Evolutionary conservation across 306 rosid genomes (phyloP), one percentile per base, ranked within the genome.

Genomic region (Lathyrus sativus): DNA sequence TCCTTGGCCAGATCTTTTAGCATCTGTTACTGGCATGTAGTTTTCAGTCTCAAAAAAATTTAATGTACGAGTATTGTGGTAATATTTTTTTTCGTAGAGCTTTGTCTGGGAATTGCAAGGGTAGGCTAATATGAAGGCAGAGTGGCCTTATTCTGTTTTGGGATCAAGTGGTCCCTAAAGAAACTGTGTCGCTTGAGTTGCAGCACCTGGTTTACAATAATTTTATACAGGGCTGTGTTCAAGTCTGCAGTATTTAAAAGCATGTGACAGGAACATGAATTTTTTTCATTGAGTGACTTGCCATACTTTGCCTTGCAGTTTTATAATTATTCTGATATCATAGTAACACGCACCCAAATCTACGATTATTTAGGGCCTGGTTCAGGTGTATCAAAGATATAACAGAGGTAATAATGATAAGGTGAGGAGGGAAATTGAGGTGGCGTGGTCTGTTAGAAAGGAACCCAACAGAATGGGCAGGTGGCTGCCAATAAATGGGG

Each of bases 241-340:
- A 15, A 72, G 51, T 41, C 29, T 67, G 42, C 62, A n/a, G 15
- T 41, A 17, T 4, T 15, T 17, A 17, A 7, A 15, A 17, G 8
- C 15, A 49, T 17, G 12, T 49, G 24, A 2, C 22, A 17, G 24
- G 54, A 48, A 2, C 54, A 48, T 48, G 54, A 48, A 48, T 61
- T 42, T 71, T 42, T 49, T 22, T 63, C 9, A 4, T 10, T 65
- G 65, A 24, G 12, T 55, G 41, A 64, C 76, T 74, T 26, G 58
- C 41, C 58, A 65, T 55, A 13, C 28, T 62, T 29, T 26, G 29
- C 60, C 57, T 74, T 43, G 26, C 56, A 56, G 31, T 26, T 68
- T 68, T 57, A 18, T n/a, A 17, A n/a, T 22, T 3, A 37, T 53
- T 58, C 24, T 53, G 38, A 38, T 41, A 72, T 31, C 9, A n/a